Percentiles rank a stretch among this genome's conserved stretches.
phyloP scores from a whole-genome alignment of 805 yeast genomes.

The Metschnikowia bowlesiae region DNA sequence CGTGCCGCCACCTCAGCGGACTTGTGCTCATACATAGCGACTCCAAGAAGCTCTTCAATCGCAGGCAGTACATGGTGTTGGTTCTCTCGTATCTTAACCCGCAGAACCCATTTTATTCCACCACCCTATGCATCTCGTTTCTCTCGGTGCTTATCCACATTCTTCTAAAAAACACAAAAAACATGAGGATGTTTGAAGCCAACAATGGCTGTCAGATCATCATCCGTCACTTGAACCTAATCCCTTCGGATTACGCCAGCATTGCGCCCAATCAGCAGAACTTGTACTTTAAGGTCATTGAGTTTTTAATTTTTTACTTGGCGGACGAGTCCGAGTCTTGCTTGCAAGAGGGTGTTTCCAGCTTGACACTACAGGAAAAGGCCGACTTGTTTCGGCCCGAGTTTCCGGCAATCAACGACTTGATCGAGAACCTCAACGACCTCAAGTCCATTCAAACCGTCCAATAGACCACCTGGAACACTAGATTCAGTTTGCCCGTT shows the following conservation, averaged over 20 bases:
- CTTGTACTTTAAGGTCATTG: constrained; percentile 60
- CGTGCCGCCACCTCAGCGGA: constrained; percentile 51
- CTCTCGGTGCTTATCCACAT: constrained; percentile 56
- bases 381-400: constrained; percentile 32
- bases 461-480: not conserved
- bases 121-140: constrained; percentile 26
- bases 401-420: constrained; percentile 37
- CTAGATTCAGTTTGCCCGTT: not conserved
- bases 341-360: not conserved
- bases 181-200: constrained; percentile 55
- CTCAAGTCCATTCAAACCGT: constrained; percentile 13
- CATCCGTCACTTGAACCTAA: constrained; percentile 34
- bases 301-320: constrained; percentile 64
- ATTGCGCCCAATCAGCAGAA: constrained; percentile 32
- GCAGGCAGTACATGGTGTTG: constrained; percentile 36
- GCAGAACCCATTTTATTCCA: constrained; percentile 5
- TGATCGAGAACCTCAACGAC: constrained; percentile 34
- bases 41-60: constrained; percentile 47
- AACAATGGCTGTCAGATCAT: constrained; percentile 51
- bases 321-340: constrained; percentile 51
- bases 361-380: constrained; percentile 22
- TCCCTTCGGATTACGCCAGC: not conserved
- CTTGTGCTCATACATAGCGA: constrained; percentile 54
- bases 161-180: constrained; percentile 52
- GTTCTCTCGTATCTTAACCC: constrained; percentile 24